Base-by-base conservation (phyloP, 1,284 basidiomycete species). In the Entoloma clypeatum region DNA sequence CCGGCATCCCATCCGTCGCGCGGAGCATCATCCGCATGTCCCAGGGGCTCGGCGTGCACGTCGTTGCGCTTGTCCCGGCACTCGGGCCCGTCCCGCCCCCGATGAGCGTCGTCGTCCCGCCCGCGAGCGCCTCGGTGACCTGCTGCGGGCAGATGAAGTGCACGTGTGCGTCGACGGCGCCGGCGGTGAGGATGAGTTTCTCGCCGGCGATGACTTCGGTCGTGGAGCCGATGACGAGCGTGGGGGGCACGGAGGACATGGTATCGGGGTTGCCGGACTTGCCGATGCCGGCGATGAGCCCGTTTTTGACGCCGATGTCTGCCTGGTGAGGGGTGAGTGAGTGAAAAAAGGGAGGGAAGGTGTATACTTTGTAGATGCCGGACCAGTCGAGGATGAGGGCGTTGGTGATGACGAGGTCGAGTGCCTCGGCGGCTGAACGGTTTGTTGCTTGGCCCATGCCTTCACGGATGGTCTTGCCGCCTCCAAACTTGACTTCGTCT, bases 401-500 rank as follows among this genome's bases (percentile, higher is more conserved):
- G 59, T 97, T 99, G 28, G 92, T 96, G 55, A 99, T 90, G 38
- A 98, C 86, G 6, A 94, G 72, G 58, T 99, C 96, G 30, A 99
- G 74, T 0, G 84, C 77, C 36, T 90, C 81, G 0, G 55, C 53
- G 13, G 87, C 78, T 0, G 76, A 67, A 6, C 83, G 69, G 44
- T 87, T 81, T 0, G 87, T 89, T 0, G 86, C 86, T 63, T 99
- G 95, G 5, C 94, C 96, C 87, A 94, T 94, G 7, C 93, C 93
- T 57, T 97, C 94, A n/a, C 93, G 83, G 37, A 96, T 85, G 0
- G 85, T 81, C 66, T 97, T 97, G 9, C 91, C 94, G 56, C 95
- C 95, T 9, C 95, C 95, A 57, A 99, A 99, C 64, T 98, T 99
- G 68, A 89, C 85, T 67, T 99, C 96, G 53, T 99, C 95, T 7